Evolutionary conservation across 1,139 yeast species (phyloP), one percentile per base, ranked within the genome.

Genomic region (Hemisphaericaspora lyxosophila): DNA sequence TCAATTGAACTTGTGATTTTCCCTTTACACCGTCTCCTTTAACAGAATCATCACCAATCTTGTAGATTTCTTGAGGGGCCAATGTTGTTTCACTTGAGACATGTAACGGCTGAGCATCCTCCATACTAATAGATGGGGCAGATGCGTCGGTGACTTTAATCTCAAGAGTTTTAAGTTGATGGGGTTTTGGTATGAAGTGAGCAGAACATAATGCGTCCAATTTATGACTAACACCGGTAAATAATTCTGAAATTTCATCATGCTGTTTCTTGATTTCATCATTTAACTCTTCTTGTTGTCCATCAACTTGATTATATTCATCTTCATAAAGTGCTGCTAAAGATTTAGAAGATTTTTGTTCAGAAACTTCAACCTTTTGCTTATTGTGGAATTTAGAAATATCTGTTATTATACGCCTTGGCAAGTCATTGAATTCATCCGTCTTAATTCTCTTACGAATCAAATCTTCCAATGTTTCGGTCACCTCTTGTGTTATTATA

Each of bases 1-100:
- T 82, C 49, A 89, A 75, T 42, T 79, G 72, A 17, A 88, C 85
- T 57, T 88, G 95, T 6, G 62, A 49, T 33, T 59, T 57, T 12
- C 69, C 70, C 16, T 54, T 51, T 4, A 48, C 59, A 1, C 67
- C 69, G 40, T 77, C 67, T 11, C 71, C 69, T 40, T 70, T 68
- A 26, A 73, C 70, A 35, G 72, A 75, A 40, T 64, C 73, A 43
- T 67, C 71, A 19, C 73, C 74, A 17, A 83, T 71, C 54, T 73
- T 78, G 63, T 84, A 92, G n/a, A 92, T 73, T 64, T 92, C 98
- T 64, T 92, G 98, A 29, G 98, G 98, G 2, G 98, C 98, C 52
- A 92, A 72, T 36, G 85, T 77, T n/a, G 83, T 69, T 19, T 82
- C 87, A 24, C 78, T 67, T 2, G 94, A 78, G 64, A 86, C 74